phyloP scores from a whole-genome alignment of 164 flowering plant species.

The Berberis thunbergii region DNA sequence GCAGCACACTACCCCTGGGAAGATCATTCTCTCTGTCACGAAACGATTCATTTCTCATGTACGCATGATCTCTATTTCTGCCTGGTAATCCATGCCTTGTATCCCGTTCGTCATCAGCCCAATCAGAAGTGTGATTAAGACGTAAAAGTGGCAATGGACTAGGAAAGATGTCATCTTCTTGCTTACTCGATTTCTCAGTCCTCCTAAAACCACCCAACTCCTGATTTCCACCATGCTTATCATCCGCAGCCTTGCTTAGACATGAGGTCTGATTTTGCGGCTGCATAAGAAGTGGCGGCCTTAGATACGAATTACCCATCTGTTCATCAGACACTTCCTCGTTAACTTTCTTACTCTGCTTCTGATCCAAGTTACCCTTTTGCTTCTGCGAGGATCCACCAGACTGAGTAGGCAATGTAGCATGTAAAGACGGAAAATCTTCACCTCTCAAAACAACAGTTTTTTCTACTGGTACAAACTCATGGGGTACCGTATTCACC shows the following conservation, averaged over 20 bases:
- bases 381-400: conserved; percentile 41
- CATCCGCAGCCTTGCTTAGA: conserved; percentile 15
- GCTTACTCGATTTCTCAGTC: conserved; percentile 29
- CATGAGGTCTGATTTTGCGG: conserved; percentile 32
- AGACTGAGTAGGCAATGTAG: conserved; percentile 43
- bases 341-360: conserved; percentile 38
- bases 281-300: conserved; percentile 27
- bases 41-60: conserved; percentile 34
- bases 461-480: conserved; percentile 31
- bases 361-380: conserved; percentile 33
- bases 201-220: conserved; percentile 16
- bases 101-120: conserved; percentile 99
- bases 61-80: conserved; percentile 46
- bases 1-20: conserved; percentile 40
- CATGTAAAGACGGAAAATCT: conserved; percentile 83
- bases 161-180: conserved; percentile 40
- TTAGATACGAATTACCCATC: conserved; percentile 18
- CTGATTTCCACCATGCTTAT: conserved; percentile 18
- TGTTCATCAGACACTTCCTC: conserved; percentile 32
- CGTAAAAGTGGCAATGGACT: conserved; percentile 67
- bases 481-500: conserved; percentile 14
- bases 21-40: conserved; percentile 71
- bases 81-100: conserved; percentile 52
- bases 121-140: conserved; percentile 73
- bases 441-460: conserved; percentile 76